Conservation (phyloP, 2,329 filamentous ascomycete genomes). For the Fusarium marasasianum region DNA sequence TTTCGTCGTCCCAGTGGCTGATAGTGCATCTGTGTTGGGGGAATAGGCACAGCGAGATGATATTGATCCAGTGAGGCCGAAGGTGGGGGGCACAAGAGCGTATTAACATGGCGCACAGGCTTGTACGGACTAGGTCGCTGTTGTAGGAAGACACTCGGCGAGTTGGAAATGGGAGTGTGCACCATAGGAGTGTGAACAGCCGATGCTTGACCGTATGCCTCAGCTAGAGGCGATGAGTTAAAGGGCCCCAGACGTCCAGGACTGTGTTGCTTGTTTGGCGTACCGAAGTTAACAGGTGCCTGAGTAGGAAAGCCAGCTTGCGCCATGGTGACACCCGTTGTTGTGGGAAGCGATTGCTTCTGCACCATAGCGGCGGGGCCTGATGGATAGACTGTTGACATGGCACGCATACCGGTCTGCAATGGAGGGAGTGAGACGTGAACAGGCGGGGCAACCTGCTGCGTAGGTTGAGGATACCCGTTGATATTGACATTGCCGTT, state of each 20-base stretch:
- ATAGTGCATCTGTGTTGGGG: constrained; percentile 83
- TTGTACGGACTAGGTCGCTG: constrained; percentile 93
- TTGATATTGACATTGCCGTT: constrained; percentile 47
- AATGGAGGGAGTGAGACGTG: constrained; percentile 70
- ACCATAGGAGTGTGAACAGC: constrained; percentile 64
- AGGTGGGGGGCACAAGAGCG: constrained; percentile 87
- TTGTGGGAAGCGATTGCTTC: constrained; percentile 43
- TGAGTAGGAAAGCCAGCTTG: constrained; percentile 43
- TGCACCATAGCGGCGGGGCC: constrained; percentile 55
- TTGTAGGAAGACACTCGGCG: constrained; percentile 86
- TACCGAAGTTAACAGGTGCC: constrained; percentile 54
- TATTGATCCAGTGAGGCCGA: constrained; percentile 81
- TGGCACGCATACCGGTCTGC: constrained; percentile 70
- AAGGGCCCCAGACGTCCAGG: constrained; percentile 58
- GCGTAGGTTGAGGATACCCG: constrained; percentile 48
- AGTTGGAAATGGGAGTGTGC: constrained; percentile 77
- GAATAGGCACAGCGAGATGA: constrained; percentile 64
- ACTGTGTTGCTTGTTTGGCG: constrained; percentile 64
- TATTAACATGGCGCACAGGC: constrained; percentile 88
- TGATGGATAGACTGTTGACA: constrained; percentile 79
- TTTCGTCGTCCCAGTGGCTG: constrained; percentile 77
- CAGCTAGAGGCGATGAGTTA: constrained; percentile 74
- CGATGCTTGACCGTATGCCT: constrained; percentile 64
- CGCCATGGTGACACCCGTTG: constrained; percentile 38
- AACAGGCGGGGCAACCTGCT: constrained; percentile 44